These are phyloP conservation scores for Eimeria falciformis DNA, from an alignment of 169 alveolate species.

Conservation along the genomic window DNA sequence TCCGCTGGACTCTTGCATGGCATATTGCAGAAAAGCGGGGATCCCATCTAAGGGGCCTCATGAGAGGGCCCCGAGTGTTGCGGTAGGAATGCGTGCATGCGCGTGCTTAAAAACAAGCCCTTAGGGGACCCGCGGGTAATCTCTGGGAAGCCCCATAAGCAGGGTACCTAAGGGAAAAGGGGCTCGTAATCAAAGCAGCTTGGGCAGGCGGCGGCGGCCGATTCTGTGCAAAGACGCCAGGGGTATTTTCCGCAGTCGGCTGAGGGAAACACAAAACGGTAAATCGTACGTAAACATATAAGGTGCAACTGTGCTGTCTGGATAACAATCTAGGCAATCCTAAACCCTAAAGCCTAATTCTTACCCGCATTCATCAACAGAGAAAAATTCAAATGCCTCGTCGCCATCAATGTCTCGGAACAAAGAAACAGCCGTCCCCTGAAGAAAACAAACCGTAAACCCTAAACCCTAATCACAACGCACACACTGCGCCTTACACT, in stretches of 20 bases:
- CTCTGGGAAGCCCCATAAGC: neutral
- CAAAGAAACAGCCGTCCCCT: conserved; percentile 5
- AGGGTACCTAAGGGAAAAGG: neutral
- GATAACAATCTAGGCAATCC: neutral
- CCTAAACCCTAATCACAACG: neutral
- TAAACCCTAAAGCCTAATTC: neutral
- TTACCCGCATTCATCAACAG: neutral
- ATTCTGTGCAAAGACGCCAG: neutral
- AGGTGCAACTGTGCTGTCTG: neutral
- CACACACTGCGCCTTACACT: neutral
- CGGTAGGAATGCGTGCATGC: too few species aligned
- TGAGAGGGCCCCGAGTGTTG: too few species aligned
- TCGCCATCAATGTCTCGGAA: neutral
- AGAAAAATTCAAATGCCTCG: neutral
- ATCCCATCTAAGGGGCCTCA: too few species aligned
- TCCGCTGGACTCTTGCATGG: too few species aligned
- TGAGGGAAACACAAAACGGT: neutral
- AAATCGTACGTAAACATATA: neutral
- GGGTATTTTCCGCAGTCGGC: neutral
- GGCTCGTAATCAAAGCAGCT: neutral
- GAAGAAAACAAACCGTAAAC: neutral
- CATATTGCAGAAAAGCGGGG: too few species aligned
- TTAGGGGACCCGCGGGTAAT: too few species aligned
- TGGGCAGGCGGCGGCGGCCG: neutral
- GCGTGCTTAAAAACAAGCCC: too few species aligned